phyloP scores from a whole-genome alignment of 768 basidiomycete genomes.

The Trametes cingulata region DNA sequence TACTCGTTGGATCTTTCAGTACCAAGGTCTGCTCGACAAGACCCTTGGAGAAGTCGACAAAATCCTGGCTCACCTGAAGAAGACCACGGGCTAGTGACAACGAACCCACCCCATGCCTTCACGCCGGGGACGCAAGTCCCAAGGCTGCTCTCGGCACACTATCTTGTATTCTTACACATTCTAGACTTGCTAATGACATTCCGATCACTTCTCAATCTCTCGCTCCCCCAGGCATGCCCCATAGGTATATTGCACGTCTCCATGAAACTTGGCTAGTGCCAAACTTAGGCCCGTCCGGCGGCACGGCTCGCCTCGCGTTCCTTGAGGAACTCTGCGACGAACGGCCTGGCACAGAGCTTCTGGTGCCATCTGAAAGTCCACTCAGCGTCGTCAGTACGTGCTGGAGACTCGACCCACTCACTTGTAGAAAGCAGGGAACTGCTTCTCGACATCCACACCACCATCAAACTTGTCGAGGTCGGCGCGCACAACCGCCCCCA shows the following conservation, averaged over 20 bases:
- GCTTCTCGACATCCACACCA: slow-evolving; percentile 4
- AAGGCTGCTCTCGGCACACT: neutral
- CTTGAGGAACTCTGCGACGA: no score
- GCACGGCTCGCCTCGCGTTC: no score
- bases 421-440: slow-evolving; percentile 7
- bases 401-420: neutral
- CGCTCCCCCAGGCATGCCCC: no score
- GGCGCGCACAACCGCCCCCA: neutral
- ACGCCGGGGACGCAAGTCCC: no score
- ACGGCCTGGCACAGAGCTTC: neutral
- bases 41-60: slow-evolving; percentile 68
- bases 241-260: no score
- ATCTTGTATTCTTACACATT: no score
- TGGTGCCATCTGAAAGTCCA: slow-evolving; percentile 4
- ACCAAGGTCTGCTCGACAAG: slow-evolving; percentile 70
- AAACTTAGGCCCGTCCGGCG: no score
- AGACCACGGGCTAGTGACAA: slow-evolving; percentile 39
- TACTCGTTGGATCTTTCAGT: slow-evolving; percentile 45
- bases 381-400: neutral
- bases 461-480: neutral
- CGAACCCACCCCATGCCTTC: neutral
- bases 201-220: neutral
- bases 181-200: no score
- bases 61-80: slow-evolving; percentile 62
- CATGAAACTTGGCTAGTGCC: no score